Evolutionary conservation across 2,329 filamentous ascomycete genomes (phyloP).

Genomic region (Phaeosphaeriaceae sp.): DNA sequence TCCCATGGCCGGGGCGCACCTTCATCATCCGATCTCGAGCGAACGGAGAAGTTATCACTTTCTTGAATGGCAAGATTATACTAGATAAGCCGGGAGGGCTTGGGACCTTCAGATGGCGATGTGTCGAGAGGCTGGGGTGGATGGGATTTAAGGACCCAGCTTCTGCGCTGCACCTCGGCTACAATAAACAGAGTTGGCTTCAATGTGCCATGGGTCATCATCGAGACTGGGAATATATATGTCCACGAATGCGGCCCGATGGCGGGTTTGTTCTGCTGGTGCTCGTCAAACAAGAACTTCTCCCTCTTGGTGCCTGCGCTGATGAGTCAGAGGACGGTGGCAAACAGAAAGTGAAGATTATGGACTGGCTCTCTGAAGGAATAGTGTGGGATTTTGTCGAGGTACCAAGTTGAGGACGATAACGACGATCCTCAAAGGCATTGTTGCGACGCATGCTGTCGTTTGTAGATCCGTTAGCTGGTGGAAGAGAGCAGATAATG

Average conservation of each 20-base stretch:
- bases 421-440: background rate
- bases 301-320: slow-evolving; percentile 8
- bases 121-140: slow-evolving; percentile 50
- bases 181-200: slow-evolving; percentile 6
- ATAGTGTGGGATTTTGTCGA: slow-evolving; percentile 16
- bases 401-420: background rate
- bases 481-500: no score
- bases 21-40: slow-evolving; percentile 43
- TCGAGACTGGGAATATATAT: slow-evolving; percentile 10
- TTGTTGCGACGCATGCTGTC: no score
- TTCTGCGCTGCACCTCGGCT: slow-evolving; percentile 23
- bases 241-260: slow-evolving; percentile 11
- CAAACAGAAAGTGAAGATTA: slow-evolving; percentile 8
- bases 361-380: slow-evolving; percentile 5
- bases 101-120: slow-evolving; percentile 47
- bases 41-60: slow-evolving; percentile 38
- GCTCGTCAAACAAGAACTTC: slow-evolving; percentile 1
- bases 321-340: slow-evolving; percentile 6
- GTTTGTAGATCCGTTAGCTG: no score
- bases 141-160: slow-evolving; percentile 49
- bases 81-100: slow-evolving; percentile 34
- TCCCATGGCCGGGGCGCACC: slow-evolving; percentile 34
- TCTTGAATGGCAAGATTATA: slow-evolving; percentile 37
- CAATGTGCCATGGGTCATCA: slow-evolving; percentile 3
- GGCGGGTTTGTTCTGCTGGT: slow-evolving; percentile 12